Evolutionary conservation across 192 early-diverging fungal genomes (phyloP).

Genomic region (Coemansia sp.): DNA sequence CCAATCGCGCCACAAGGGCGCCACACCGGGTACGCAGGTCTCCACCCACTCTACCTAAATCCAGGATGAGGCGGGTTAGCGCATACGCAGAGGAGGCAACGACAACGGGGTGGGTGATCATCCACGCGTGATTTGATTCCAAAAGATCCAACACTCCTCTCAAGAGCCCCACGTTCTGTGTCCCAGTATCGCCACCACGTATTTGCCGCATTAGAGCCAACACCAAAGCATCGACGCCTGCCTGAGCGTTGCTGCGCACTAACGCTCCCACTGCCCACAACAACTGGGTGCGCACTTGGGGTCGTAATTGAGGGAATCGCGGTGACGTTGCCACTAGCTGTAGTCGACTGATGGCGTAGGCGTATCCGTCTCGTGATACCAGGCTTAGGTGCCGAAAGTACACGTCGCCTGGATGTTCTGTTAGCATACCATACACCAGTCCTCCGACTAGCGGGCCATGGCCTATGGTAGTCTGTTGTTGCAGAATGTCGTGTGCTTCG

Average conservation of each 20-base stretch:
- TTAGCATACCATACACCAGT: slow-evolving; percentile 60
- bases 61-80: slow-evolving; percentile 55
- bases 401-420: slow-evolving; percentile 34
- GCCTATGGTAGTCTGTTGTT: slow-evolving; percentile 54
- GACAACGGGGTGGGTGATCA: slow-evolving; percentile 16
- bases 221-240: slow-evolving; percentile 55
- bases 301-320: slow-evolving; percentile 37
- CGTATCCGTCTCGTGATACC: slow-evolving; percentile 64
- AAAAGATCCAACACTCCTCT: slow-evolving; percentile 53
- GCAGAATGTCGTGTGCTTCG: slow-evolving; percentile 62
- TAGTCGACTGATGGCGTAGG: slow-evolving; percentile 37
- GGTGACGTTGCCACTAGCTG: slow-evolving; percentile 27
- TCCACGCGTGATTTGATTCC: slow-evolving; percentile 46
- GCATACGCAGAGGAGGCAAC: slow-evolving; percentile 47
- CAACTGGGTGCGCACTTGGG: slow-evolving; percentile 51
- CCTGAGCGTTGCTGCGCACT: slow-evolving; percentile 49
- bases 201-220: slow-evolving; percentile 60
- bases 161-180: slow-evolving; percentile 49
- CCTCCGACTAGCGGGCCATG: slow-evolving; percentile 57
- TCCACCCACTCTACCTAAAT: slow-evolving; percentile 34
- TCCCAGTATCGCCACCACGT: slow-evolving; percentile 56
- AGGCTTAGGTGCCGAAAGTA: slow-evolving; percentile 59
- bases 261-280: slow-evolving; percentile 62
- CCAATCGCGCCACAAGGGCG: slow-evolving; percentile 46
- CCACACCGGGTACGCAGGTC: slow-evolving; percentile 56